Evolutionary conservation across 2,329 filamentous ascomycete genomes (phyloP), one percentile per base, ranked within the genome.

Genomic region (Aspergillus hortae): DNA sequence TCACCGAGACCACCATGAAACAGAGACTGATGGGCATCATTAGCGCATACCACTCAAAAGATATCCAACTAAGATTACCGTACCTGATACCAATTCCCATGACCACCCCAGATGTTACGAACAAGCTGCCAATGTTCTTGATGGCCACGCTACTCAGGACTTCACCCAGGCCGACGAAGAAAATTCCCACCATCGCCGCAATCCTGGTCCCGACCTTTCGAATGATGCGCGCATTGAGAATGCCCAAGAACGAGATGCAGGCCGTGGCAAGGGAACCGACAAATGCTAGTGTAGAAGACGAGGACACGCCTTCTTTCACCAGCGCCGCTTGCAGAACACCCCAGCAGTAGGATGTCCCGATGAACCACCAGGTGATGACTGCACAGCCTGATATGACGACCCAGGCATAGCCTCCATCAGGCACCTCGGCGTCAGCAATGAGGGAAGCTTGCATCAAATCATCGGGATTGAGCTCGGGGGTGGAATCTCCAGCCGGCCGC

Each of bases 271-370:
- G 59, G 0, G 78, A 80, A 2, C 82, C 83, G 2, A 86, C 78
- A 55, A 84, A 86, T 2, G 81, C 78, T 19, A 86, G 69, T 1
- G 78, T 82, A 0, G 77, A 77, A 0, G 81, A 72, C 0, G 74
- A 73, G 0, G 74, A 74, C 1, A 83, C 66, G 21, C 64, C 63
- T 9, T 76, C 67, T 32, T 77, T 67, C 3, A 84, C 76, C 1
- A 86, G 73, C 0, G 77, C 81, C 4, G 74, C 74, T 65, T 87
- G 83, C 44, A 85, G 69, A 0, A 87, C 75, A 21, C 83, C 84
- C 82, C 83, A 86, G 56, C 75, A 76, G 60, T 83, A 83, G 6
- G 74, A 74, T 0, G 76, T 80, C 46, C 82, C 82, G 45, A 80
- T 75, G 47, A 78, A 74, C 80, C 79, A 83, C 71, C 80, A 85